Conservation (phyloP, 306 rosid genomes). For the Castanea mollissima region DNA sequence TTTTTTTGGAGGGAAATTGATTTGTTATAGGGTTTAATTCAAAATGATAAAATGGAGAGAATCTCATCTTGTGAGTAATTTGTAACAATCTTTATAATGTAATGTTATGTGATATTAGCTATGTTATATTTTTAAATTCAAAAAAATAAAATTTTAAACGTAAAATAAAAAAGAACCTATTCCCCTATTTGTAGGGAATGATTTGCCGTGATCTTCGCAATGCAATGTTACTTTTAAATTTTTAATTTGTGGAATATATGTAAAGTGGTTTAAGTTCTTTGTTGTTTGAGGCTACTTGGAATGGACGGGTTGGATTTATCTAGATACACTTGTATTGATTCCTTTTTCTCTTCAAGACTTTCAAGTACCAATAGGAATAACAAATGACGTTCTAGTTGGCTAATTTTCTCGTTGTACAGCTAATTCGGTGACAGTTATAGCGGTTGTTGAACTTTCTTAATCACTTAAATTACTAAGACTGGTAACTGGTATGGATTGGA, state of each 20-base stretch:
- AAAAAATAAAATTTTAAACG: no score
- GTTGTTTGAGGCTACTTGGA: not conserved
- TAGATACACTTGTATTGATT: not conserved
- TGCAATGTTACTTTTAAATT: no score
- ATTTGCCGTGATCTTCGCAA: no score
- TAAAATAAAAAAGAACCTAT: no score
- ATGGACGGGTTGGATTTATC: not conserved
- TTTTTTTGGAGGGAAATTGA: not conserved
- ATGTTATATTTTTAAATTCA: no score
- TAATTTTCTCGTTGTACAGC: constrained; percentile 11
- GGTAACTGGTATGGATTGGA: constrained; percentile 27
- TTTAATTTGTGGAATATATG: not conserved
- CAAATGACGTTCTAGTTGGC: not conserved
- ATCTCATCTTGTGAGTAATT: no score
- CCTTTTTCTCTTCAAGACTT: not conserved
- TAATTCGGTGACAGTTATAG: constrained; percentile 43
- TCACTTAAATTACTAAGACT: constrained; percentile 21
- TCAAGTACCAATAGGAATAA: no score
- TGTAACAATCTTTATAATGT: no score
- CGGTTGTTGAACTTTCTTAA: constrained; percentile 35
- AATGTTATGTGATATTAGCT: no score
- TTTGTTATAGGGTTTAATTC: no score
- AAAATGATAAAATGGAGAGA: no score
- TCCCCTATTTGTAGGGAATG: no score
- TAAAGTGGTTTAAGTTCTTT: not conserved